A percentile compares a stretch with the other conserved stretches of the same genome.
Conservation (phyloP, 140 eudicot species). For the Cichorium intybus region DNA sequence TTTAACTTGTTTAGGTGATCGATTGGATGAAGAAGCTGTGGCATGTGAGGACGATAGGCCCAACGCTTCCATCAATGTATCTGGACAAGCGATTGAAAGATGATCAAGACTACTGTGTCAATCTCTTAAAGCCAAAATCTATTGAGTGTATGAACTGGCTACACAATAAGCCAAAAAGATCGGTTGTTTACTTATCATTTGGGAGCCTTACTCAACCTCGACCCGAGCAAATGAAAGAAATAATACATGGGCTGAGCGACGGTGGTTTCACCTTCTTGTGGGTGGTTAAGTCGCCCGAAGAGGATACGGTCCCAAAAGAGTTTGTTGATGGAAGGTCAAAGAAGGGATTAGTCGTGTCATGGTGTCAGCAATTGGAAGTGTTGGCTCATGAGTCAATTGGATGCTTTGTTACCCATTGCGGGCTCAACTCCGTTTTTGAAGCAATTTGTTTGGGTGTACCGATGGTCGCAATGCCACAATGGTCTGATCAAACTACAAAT, state of each 20-base stretch:
- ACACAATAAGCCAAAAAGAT: conserved; percentile 17
- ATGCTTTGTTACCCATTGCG: conserved; percentile 60
- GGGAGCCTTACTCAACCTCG: conserved; percentile 40
- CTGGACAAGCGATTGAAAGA: conserved; percentile 40
- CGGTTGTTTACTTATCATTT: conserved; percentile 49
- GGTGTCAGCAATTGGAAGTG: conserved; percentile 54
- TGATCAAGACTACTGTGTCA: conserved; percentile 33
- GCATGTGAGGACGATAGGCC: conserved; percentile 50
- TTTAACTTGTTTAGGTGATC: conserved; percentile 20
- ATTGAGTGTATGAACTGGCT: conserved; percentile 48
- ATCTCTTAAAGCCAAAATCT: conserved; percentile 24
- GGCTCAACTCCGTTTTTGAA: conserved; percentile 53
- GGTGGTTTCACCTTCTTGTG: conserved; percentile 41
- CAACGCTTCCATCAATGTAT: conserved; percentile 47
- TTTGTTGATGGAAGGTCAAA: conserved; percentile 17
- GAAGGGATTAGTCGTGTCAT: conserved; percentile 40
- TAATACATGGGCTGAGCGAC: conserved; percentile 21
- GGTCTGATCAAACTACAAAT: conserved; percentile 56
- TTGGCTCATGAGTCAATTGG: conserved; percentile 41
- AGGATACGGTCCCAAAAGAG: conserved; percentile 22
- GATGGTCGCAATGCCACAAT: conserved; percentile 41
- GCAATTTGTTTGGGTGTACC: conserved; percentile 52
- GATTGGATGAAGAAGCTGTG: conserved; percentile 36
- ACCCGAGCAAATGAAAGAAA: conserved; percentile 42
- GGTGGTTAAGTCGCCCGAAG: conserved; percentile 41